Conservation (phyloP, 164 flowering plant species). For the Tetrastigma voinierianum region DNA sequence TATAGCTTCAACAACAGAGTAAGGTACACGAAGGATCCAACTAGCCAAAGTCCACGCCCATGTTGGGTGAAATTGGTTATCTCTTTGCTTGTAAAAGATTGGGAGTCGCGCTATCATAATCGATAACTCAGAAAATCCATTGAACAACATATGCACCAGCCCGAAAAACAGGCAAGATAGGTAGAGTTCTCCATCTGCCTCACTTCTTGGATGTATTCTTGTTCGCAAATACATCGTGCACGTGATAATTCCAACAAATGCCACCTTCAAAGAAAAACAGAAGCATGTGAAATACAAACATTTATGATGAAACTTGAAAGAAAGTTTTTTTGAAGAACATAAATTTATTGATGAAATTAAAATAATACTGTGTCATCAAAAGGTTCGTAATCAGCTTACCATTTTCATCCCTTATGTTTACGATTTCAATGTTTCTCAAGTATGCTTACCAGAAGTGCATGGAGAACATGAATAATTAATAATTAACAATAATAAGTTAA, state of each 20-base stretch:
- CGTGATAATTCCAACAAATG: conserved; percentile 73
- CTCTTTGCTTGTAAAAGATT: conserved; percentile 84
- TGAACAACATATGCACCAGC: conserved; percentile 84
- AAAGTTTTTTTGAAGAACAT: no score
- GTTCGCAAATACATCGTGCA: conserved; percentile 74
- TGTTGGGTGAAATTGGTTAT: conserved; percentile 83
- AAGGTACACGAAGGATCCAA: conserved; percentile 84
- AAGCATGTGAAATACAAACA: conserved; percentile 3
- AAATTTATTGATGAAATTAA: no score
- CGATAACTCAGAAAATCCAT: conserved; percentile 87
- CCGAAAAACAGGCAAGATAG: conserved; percentile 78
- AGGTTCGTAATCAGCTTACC: no score
- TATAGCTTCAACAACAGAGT: conserved; percentile 67
- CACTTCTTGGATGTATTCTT: conserved; percentile 63
- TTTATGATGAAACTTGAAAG: neutral
- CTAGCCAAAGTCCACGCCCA: conserved; percentile 85
- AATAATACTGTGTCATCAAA: no score
- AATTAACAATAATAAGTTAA: no score
- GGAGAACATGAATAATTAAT: no score
- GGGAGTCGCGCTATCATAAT: conserved; percentile 82
- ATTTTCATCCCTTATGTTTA: no score
- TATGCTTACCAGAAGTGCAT: no score
- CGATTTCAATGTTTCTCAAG: no score
- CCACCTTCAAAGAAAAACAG: conserved; percentile 52
- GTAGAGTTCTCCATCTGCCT: conserved; percentile 65